Evolutionary conservation across 1,284 basidiomycete genomes (phyloP).

Genomic region (Ganoderma lingzhi): DNA sequence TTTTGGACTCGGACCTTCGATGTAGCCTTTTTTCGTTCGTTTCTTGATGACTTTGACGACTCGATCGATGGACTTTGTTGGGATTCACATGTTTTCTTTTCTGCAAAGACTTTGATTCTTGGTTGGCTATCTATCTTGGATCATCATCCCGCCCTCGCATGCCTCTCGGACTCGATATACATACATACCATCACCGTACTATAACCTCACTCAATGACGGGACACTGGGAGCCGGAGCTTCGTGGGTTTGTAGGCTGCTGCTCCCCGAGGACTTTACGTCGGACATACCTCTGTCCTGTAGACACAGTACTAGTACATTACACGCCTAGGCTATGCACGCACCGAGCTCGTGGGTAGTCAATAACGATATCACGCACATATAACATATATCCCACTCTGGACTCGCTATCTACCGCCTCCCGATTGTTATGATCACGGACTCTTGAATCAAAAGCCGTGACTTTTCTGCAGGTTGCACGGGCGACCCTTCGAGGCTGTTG

Average conservation of each 20-base stretch:
- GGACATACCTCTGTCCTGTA: background rate
- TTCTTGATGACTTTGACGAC: conserved; percentile 10
- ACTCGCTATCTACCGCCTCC: background rate
- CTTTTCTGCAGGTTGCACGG: too few species aligned
- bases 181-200: background rate
- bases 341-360: background rate
- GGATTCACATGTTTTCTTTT: background rate
- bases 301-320: background rate
- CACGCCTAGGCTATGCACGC: background rate
- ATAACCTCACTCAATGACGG: background rate
- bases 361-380: background rate
- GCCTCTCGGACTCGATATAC: background rate
- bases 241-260: background rate
- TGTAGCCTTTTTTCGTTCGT: background rate
- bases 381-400: background rate
- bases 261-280: background rate
- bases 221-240: background rate
- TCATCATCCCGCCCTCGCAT: background rate
- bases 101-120: background rate
- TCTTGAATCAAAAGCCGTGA: too few species aligned
- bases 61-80: background rate
- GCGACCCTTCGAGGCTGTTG: too few species aligned
- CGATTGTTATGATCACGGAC: background rate
- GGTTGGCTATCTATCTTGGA: background rate
- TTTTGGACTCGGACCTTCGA: background rate